A percentile compares a stretch with the other conserved stretches of the same genome.
phyloP scores from a whole-genome alignment of 352 stramenopile genomes.

The Blastocystis sp. region DNA sequence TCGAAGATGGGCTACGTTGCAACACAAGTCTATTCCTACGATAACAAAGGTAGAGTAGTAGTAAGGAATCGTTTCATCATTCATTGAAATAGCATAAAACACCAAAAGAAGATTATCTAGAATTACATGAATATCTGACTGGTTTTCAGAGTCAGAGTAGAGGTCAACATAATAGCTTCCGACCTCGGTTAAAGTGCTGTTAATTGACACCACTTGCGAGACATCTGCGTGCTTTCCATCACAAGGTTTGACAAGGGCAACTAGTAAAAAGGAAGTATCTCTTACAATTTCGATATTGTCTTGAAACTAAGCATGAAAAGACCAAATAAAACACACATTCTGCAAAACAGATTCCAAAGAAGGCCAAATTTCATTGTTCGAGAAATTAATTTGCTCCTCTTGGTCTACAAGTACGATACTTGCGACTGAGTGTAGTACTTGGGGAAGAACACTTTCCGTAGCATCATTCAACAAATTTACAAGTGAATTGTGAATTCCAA shows the following conservation, averaged over 20 bases:
- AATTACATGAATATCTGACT: background rate
- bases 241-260: background rate
- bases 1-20: background rate
- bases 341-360: background rate
- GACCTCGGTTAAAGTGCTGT: background rate
- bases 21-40: background rate
- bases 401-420: background rate
- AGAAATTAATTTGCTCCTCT: background rate
- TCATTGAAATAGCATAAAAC: background rate
- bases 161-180: background rate
- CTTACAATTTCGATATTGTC: background rate
- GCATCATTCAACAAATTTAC: background rate
- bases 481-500: background rate
- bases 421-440: background rate
- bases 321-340: background rate
- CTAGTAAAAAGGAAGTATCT: background rate
- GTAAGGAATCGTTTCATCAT: background rate
- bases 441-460: background rate
- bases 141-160: background rate
- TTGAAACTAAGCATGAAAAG: background rate
- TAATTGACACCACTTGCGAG: background rate
- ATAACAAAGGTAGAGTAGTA: background rate
- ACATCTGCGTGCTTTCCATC: background rate
- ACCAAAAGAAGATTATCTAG: background rate
- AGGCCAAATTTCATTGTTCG: constrained; percentile 29